Percentiles rank a stretch among this genome's conserved stretches.
Conservation (phyloP, 495 filamentous ascomycete species). For the Penicillium samsonianum region DNA sequence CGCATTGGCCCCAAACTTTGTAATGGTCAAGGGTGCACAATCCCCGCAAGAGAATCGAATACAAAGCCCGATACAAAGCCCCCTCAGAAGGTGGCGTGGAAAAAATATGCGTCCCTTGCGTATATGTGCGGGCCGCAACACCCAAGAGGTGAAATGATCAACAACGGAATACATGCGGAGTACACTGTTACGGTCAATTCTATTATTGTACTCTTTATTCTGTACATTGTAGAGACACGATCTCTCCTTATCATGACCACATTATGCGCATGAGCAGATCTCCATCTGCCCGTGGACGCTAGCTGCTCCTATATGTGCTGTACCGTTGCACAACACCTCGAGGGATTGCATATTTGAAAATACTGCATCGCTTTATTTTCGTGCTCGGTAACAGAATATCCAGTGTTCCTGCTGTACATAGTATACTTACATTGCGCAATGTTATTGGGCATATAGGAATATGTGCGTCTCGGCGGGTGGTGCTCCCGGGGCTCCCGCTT, state of each 20-base stretch:
- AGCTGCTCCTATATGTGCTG: constrained; percentile 1
- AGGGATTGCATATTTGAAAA: not conserved
- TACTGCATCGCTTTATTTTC: not conserved
- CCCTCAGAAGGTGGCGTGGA: constrained; percentile 12
- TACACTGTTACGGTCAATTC: not conserved
- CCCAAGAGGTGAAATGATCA: constrained; percentile 7
- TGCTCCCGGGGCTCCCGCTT: constrained; percentile 3
- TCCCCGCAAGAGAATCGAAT: not conserved
- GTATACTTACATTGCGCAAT: not conserved
- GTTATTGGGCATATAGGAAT: not conserved
- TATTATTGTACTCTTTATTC: not conserved
- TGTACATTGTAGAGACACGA: not conserved
- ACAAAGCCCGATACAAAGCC: not conserved
- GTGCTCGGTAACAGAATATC: not conserved
- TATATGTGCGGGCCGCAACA: constrained; percentile 11
- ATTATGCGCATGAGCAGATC: not conserved
- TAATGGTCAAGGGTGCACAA: not conserved
- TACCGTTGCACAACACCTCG: not conserved
- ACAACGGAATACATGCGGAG: not conserved
- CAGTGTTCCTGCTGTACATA: not conserved
- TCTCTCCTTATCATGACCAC: not conserved
- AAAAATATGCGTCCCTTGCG: constrained; percentile 19
- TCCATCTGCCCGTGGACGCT: not conserved
- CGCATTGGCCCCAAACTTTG: constrained; percentile 8
- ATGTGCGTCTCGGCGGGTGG: not conserved